Base-by-base conservation (phyloP, 164 flowering plant species). In the Macadamia tetraphylla region DNA sequence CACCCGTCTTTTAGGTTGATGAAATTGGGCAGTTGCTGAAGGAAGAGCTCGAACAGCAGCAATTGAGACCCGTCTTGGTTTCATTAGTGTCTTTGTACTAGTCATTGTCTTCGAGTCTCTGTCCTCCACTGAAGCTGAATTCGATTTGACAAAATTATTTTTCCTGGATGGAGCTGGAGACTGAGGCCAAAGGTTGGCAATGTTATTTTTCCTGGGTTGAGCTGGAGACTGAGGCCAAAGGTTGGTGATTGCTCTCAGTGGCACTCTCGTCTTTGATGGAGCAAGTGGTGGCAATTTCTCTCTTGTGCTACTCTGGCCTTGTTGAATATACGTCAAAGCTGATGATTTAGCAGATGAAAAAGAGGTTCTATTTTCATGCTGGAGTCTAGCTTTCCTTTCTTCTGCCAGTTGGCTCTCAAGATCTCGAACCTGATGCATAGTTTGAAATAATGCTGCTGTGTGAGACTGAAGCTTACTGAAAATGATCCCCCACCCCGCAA, bases 321-420 rank as follows among this genome's bases (percentile, higher is more conserved):
- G 84, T 58, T 67, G 75, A n/a, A 57, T n/a, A 57, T 74, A 53
- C 67, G 78, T 42, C n/a, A 67, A 23, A 23, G 65, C 65, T 52
- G 81, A 65, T 44, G 82, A 43, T 57, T 78, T 81, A 73, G 81
- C 46, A 40, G 86, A 80, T 67, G 75, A 77, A 68, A 83, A 79
- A 64, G 88, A 67, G 68, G 87, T 84, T 81, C 86, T 74, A 4
- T 68, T 84, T 81, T 91, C 94, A 61, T 85, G 90, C 62, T 88
- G 89, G 15, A 86, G 67, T 75, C 98, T 79, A 43, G 78, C 71
- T 73, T 87, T 88, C 72, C 93, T 86, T 77, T 90, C 98, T 40
- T 92, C 94, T 18, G 85, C 88, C 55, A 93, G 53, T 73, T 91
- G 98, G 65, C 68, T 82, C 79, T 93, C 98, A 31, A 91, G 84